phyloP scores from a whole-genome alignment of 176 grass and related monocot species.

The Avena eriantha region DNA sequence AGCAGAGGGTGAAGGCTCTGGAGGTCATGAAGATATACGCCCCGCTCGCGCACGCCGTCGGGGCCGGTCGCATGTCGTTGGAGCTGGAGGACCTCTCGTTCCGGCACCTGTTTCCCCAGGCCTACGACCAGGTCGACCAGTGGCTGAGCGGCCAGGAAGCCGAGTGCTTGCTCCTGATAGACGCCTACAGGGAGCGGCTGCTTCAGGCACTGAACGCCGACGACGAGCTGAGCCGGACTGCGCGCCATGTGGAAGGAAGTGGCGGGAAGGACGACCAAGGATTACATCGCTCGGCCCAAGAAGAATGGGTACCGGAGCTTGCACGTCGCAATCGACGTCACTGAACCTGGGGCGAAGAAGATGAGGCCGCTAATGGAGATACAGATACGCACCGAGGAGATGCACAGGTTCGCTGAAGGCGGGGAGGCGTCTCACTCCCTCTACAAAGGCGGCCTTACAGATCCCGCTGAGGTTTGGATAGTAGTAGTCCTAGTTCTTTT shows the following conservation, averaged over 20 bases:
- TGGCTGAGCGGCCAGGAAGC: constrained; percentile 72
- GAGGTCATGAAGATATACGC: constrained; percentile 91
- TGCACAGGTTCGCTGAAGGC: constrained; percentile 68
- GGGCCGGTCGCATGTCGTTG: constrained; percentile 63
- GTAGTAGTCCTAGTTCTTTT: background rate
- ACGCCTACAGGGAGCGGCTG: constrained; percentile 62
- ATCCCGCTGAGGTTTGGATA: constrained; percentile 67
- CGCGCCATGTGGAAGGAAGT: constrained; percentile 76
- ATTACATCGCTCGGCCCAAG: constrained; percentile 78
- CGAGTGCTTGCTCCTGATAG: constrained; percentile 57
- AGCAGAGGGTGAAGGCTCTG: constrained; percentile 61
- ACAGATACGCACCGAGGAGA: constrained; percentile 79
- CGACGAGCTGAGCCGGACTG: constrained; percentile 50
- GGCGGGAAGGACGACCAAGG: constrained; percentile 65
- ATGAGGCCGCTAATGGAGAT: constrained; percentile 78
- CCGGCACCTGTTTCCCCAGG: constrained; percentile 73
- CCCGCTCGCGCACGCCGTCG: constrained; percentile 84
- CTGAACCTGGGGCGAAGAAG: constrained; percentile 48
- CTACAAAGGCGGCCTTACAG: constrained; percentile 85
- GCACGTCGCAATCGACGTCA: constrained; percentile 80
- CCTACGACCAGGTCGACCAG: constrained; percentile 67
- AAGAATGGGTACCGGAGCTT: constrained; percentile 83
- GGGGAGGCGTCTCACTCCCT: constrained; percentile 85
- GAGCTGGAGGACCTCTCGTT: constrained; percentile 89
- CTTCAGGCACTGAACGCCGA: constrained; percentile 59